Percentiles rank a stretch among this genome's conserved stretches.
Evolutionary conservation across 2,329 filamentous ascomycete genomes (phyloP).

Genomic region (Phialophora chinensis): DNA sequence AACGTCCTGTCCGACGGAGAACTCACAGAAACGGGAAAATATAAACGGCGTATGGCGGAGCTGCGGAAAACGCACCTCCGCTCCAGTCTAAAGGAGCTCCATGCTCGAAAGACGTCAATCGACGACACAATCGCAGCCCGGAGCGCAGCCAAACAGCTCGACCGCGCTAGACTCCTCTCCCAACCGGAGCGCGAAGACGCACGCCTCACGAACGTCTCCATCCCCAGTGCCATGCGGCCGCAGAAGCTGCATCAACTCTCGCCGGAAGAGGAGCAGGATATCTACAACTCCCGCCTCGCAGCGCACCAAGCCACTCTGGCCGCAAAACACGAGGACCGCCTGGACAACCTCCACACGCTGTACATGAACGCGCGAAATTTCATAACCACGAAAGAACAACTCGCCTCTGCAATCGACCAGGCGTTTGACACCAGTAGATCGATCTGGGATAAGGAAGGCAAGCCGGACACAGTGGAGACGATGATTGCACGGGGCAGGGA

Average conservation of each 20-base stretch:
- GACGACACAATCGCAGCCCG: slow-evolving; percentile 47
- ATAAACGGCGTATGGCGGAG: slow-evolving; percentile 76
- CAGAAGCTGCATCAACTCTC: slow-evolving; percentile 38
- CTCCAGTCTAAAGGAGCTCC: slow-evolving; percentile 72
- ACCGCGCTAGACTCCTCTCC: slow-evolving; percentile 59
- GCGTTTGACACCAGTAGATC: slow-evolving; percentile 70
- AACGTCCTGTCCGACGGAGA: slow-evolving; percentile 44
- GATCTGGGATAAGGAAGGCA: slow-evolving; percentile 58
- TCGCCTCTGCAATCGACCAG: slow-evolving; percentile 73
- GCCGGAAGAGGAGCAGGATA: slow-evolving; percentile 46
- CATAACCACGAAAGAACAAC: slow-evolving; percentile 80
- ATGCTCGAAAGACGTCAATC: slow-evolving; percentile 64
- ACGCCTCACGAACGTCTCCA: slow-evolving; percentile 71
- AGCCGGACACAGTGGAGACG: slow-evolving; percentile 56
- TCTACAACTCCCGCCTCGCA: slow-evolving; percentile 44
- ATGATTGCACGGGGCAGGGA: slow-evolving; percentile 44
- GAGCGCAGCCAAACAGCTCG: slow-evolving; percentile 57
- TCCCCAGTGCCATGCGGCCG: slow-evolving; percentile 62
- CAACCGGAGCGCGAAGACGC: slow-evolving; percentile 78
- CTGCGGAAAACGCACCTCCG: slow-evolving; percentile 73
- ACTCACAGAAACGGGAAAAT: slow-evolving; percentile 50
- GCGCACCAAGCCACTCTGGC: slow-evolving; percentile 53
- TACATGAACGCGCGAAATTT: slow-evolving; percentile 89
- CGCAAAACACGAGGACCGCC: slow-evolving; percentile 64
- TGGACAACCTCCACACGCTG: slow-evolving; percentile 78